These are phyloP conservation scores for Plasmodium yoelii DNA, from an alignment of 169 alveolate genomes.

Conservation along the genomic window DNA sequence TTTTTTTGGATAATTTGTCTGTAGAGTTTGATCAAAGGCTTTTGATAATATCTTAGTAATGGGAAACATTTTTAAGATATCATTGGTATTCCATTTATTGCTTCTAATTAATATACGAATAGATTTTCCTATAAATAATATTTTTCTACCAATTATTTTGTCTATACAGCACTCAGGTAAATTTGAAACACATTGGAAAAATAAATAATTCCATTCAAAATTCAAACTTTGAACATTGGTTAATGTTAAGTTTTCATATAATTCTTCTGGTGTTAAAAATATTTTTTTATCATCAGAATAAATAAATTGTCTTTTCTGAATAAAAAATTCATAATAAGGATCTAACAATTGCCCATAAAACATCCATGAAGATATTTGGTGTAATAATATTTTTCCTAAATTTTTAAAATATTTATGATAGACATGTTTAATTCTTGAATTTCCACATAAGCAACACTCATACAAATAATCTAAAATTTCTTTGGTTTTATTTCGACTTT, in stretches of 20 bases:
- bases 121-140: slow-evolving; percentile 83
- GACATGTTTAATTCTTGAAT: slow-evolving; percentile 51
- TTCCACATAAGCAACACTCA: slow-evolving; percentile 72
- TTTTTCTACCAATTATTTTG: slow-evolving; percentile 59
- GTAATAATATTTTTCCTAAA: slow-evolving; percentile 73
- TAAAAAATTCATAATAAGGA: slow-evolving; percentile 81
- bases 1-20: background rate
- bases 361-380: slow-evolving; percentile 80
- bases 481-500: slow-evolving; percentile 61
- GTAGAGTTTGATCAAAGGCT: slow-evolving; percentile 57
- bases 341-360: slow-evolving; percentile 82
- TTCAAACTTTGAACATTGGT: slow-evolving; percentile 77
- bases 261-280: slow-evolving; percentile 73
- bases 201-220: slow-evolving; percentile 83
- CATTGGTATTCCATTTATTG: slow-evolving; percentile 71
- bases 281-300: slow-evolving; percentile 71
- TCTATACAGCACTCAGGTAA: slow-evolving; percentile 75
- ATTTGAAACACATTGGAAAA: slow-evolving; percentile 76
- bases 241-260: slow-evolving; percentile 74
- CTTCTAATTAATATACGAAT: slow-evolving; percentile 80
- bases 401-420: slow-evolving; percentile 46
- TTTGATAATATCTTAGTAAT: slow-evolving; percentile 69
- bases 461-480: slow-evolving; percentile 75
- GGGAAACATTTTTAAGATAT: slow-evolving; percentile 61
- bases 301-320: slow-evolving; percentile 75